phyloP scores from a whole-genome alignment of 2,329 filamentous ascomycete genomes.

The Alternaria arbusti region DNA sequence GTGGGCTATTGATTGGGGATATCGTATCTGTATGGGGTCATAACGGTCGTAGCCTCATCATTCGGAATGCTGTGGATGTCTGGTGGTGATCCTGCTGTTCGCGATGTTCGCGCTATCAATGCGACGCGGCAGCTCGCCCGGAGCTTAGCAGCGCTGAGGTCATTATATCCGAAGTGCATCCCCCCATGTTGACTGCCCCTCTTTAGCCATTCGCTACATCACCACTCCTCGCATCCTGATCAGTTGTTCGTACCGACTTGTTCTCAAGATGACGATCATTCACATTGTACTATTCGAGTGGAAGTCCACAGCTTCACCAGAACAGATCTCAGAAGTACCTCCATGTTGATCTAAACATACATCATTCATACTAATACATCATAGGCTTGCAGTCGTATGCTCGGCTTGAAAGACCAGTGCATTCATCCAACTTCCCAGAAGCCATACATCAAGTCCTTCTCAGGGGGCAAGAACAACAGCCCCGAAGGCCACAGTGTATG shows the following conservation, averaged over 20 bases:
- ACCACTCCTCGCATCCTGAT: background rate
- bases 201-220: background rate
- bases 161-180: constrained; percentile 22
- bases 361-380: constrained; percentile 3
- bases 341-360: background rate
- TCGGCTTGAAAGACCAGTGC: constrained; percentile 64
- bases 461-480: constrained; percentile 68
- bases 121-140: constrained; percentile 19
- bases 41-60: constrained; percentile 3
- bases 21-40: background rate
- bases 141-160: constrained; percentile 30
- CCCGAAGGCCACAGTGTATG: constrained; percentile 61
- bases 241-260: background rate
- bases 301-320: constrained; percentile 58
- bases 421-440: constrained; percentile 64
- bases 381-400: constrained; percentile 64
- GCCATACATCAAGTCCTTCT: constrained; percentile 65
- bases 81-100: constrained; percentile 8
- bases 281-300: constrained; percentile 74
- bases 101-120: constrained; percentile 3
- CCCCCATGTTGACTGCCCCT: constrained; percentile 4
- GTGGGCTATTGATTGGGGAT: constrained; percentile 1
- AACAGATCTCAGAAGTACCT: constrained; percentile 62
- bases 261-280: constrained; percentile 63
- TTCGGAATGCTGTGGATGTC: constrained; percentile 1